Evolutionary conservation across 2,329 filamentous ascomycete species (phyloP).

Genomic region (Alternaria infectoria): DNA sequence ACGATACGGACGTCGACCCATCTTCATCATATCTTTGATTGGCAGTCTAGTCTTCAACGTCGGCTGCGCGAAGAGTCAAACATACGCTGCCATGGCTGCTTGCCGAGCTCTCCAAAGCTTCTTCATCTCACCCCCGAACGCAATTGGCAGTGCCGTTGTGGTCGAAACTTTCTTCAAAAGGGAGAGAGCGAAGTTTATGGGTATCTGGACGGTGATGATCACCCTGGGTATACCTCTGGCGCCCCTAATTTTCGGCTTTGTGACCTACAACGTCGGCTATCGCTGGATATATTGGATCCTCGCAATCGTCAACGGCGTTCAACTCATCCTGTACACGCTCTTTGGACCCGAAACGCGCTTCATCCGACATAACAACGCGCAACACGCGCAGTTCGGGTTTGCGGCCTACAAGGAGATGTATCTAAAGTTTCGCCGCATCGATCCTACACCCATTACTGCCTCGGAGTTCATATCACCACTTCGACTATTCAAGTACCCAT

Average conservation of each 20-base stretch:
- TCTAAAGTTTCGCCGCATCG: slow-evolving; percentile 60
- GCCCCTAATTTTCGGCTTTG: slow-evolving; percentile 53
- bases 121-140: slow-evolving; percentile 62
- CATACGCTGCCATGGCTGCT: slow-evolving; percentile 58
- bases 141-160: slow-evolving; percentile 64
- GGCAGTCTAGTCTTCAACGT: slow-evolving; percentile 59
- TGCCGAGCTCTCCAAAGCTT: slow-evolving; percentile 62
- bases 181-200: slow-evolving; percentile 62
- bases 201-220: slow-evolving; percentile 62
- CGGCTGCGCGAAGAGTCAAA: slow-evolving; percentile 59
- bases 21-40: slow-evolving; percentile 60
- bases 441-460: slow-evolving; percentile 56
- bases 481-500: slow-evolving; percentile 53
- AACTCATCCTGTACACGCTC: slow-evolving; percentile 64
- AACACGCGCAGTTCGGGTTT: slow-evolving; percentile 32
- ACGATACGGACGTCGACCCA: slow-evolving; percentile 60
- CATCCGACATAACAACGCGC: slow-evolving; percentile 49
- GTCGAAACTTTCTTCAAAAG: slow-evolving; percentile 65
- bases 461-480: slow-evolving; percentile 62
- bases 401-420: slow-evolving; percentile 52
- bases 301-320: slow-evolving; percentile 63
- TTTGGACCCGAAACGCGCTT: slow-evolving; percentile 60
- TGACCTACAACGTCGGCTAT: slow-evolving; percentile 60
- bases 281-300: slow-evolving; percentile 66
- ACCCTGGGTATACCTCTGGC: slow-evolving; percentile 57